Conservation (phyloP, 2,329 filamentous ascomycete species). For the Trichoderma koningii region DNA sequence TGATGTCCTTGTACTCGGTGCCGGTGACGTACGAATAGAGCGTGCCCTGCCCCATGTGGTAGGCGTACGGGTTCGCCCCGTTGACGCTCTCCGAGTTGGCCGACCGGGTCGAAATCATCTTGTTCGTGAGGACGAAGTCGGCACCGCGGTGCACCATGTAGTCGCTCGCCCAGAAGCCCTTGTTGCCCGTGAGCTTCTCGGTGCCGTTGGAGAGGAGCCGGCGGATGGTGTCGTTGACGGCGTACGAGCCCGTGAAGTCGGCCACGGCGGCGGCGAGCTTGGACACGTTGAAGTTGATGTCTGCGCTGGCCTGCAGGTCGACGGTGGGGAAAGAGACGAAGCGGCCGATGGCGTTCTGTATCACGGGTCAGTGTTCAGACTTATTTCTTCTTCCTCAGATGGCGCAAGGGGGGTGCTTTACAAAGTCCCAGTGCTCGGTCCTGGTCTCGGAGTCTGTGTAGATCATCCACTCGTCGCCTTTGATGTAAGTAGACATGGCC, state of each 20-base stretch:
- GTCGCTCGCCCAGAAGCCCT: constrained; percentile 33
- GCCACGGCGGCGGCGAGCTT: constrained; percentile 30
- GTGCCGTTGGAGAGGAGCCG: constrained; percentile 33
- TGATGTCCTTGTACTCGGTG: constrained; percentile 34
- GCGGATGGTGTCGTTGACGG: constrained; percentile 28
- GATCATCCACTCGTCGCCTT: constrained; percentile 34
- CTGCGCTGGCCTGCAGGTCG: constrained; percentile 32
- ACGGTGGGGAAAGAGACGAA: constrained; percentile 32
- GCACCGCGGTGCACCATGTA: constrained; percentile 33
- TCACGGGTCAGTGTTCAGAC: background rate
- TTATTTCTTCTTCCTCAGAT: background rate
- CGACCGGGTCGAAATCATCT: constrained; percentile 32
- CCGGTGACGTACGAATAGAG: constrained; percentile 33
- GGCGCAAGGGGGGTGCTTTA: constrained; percentile 8
- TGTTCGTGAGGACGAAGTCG: constrained; percentile 30
- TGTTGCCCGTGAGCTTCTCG: constrained; percentile 32
- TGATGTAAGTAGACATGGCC: constrained; percentile 30
- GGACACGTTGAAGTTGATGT: constrained; percentile 34
- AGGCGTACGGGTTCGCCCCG: constrained; percentile 32
- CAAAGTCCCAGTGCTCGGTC: constrained; percentile 33
- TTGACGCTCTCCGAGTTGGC: constrained; percentile 32
- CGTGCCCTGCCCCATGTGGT: constrained; percentile 34
- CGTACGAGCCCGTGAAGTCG: constrained; percentile 30
- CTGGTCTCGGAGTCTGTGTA: constrained; percentile 29
- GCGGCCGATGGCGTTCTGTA: constrained; percentile 32